These are phyloP conservation scores for Priceomyces medius DNA, from an alignment of 805 yeast genomes.

Conservation along the genomic window DNA sequence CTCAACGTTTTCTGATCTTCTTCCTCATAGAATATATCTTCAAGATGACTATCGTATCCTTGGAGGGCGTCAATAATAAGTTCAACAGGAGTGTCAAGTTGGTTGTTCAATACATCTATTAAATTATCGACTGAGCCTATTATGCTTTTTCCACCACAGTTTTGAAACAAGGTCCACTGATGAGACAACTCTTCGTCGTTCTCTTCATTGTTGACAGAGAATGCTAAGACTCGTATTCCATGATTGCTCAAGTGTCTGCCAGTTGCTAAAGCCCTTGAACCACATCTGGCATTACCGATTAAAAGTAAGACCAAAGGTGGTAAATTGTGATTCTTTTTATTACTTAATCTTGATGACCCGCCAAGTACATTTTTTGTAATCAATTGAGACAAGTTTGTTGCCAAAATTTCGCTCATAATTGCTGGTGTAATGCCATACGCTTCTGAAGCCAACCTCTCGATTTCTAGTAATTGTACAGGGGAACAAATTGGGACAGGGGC, in stretches of 20 bases:
- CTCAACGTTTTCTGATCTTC: constrained; percentile 39
- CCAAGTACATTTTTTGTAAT: constrained; percentile 60
- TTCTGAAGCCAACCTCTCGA: constrained; percentile 60
- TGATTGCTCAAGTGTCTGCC: constrained; percentile 78
- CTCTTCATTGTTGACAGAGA: constrained; percentile 34
- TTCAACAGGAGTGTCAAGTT: constrained; percentile 72
- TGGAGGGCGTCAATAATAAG: constrained; percentile 80
- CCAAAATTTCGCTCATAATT: constrained; percentile 62
- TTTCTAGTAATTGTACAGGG: constrained; percentile 75
- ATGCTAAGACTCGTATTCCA: constrained; percentile 66
- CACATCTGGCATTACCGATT: constrained; percentile 73
- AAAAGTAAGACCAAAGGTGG: constrained; percentile 74
- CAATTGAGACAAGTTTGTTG: constrained; percentile 60
- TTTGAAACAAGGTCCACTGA: constrained; percentile 56
- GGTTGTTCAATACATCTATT: constrained; percentile 37
- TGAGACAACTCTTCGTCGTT: constrained; percentile 44
- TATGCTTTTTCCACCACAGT: constrained; percentile 65
- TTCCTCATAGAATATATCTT: constrained; percentile 48
- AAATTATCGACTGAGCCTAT: constrained; percentile 33
- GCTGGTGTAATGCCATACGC: constrained; percentile 48
- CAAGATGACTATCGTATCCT: constrained; percentile 71
- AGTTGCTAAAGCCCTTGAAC: constrained; percentile 71
- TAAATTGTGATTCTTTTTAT: constrained; percentile 64
- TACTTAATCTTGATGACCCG: constrained; percentile 61
- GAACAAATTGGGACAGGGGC: constrained; percentile 60